Conservation (phyloP, 768 basidiomycete genomes). For the Suillus spraguei region DNA sequence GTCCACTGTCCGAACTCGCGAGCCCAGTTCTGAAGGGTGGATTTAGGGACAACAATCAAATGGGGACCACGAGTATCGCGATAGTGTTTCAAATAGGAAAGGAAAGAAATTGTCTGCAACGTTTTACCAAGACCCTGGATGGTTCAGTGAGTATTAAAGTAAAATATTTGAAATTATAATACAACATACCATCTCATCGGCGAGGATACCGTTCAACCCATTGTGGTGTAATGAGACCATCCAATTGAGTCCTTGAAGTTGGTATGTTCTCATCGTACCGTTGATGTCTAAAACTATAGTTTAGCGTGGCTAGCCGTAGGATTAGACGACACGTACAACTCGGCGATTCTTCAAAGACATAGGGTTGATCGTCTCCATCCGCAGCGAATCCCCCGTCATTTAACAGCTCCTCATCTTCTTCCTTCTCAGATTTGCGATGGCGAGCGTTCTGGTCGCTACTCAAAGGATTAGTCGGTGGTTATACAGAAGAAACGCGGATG, state of each 20-base stretch:
- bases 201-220: constrained; percentile 94
- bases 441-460: constrained; percentile 74
- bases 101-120: constrained; percentile 96
- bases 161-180: neutral
- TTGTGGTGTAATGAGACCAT: constrained; percentile 97
- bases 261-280: constrained; percentile 91
- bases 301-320: constrained; percentile 5
- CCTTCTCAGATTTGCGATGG: constrained; percentile 95
- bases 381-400: constrained; percentile 82
- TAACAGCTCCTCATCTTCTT: constrained; percentile 95
- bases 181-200: constrained; percentile 85
- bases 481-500: neutral
- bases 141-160: constrained; percentile 11
- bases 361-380: constrained; percentile 86
- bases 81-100: constrained; percentile 91
- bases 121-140: constrained; percentile 94
- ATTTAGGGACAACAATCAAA: constrained; percentile 97
- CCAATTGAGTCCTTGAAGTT: constrained; percentile 96
- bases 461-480: constrained; percentile 9
- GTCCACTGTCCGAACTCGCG: constrained; percentile 94
- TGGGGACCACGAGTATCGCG: constrained; percentile 79
- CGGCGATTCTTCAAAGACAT: constrained; percentile 93
- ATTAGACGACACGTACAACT: constrained; percentile 58
- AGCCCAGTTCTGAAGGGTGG: constrained; percentile 95
- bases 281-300: constrained; percentile 64